These are phyloP conservation scores for Hypoxylon sp. DNA, from an alignment of 2,329 filamentous ascomycete genomes.

Conservation along the genomic window DNA sequence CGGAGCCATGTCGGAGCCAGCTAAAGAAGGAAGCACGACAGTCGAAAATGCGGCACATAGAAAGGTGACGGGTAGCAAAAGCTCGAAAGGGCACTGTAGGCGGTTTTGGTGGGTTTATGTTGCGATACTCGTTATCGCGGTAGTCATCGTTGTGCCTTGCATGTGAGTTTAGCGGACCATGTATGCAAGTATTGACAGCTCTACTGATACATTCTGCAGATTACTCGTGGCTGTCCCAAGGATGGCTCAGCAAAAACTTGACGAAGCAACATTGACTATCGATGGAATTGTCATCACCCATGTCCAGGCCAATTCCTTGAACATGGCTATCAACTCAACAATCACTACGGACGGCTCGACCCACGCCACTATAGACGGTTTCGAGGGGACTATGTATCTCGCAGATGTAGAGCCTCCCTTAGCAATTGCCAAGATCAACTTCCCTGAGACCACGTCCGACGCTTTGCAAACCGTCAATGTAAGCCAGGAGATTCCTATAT, in stretches of 20 bases:
- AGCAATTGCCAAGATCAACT: conserved; percentile 64
- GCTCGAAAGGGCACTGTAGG: conserved; percentile 62
- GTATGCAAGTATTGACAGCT: neutral
- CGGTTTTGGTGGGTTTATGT: conserved; percentile 73
- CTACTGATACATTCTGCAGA: conserved; percentile 51
- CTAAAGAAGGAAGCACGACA: neutral
- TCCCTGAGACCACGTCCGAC: conserved; percentile 64
- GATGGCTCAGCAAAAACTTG: conserved; percentile 68
- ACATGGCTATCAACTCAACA: conserved; percentile 68
- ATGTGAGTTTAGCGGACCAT: conserved; percentile 63
- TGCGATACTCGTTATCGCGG: conserved; percentile 60
- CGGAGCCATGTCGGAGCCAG: conserved; percentile 16
- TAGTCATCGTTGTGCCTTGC: conserved; percentile 68
- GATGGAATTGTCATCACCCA: conserved; percentile 64
- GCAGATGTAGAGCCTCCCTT: conserved; percentile 61
- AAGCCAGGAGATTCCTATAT: conserved; percentile 61
- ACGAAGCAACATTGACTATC: conserved; percentile 65
- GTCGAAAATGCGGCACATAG: conserved; percentile 23
- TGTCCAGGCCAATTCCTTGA: conserved; percentile 59
- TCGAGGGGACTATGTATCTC: conserved; percentile 67
- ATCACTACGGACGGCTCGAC: conserved; percentile 65
- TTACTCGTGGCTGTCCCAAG: conserved; percentile 68
- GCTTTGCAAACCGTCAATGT: conserved; percentile 65
- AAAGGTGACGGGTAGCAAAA: conserved; percentile 21
- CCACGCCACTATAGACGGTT: conserved; percentile 64